Percentiles rank a stretch among this genome's conserved stretches.
These are phyloP conservation scores for Gentiana dahurica DNA, from an alignment of 257 asterid species.

Conservation along the genomic window DNA sequence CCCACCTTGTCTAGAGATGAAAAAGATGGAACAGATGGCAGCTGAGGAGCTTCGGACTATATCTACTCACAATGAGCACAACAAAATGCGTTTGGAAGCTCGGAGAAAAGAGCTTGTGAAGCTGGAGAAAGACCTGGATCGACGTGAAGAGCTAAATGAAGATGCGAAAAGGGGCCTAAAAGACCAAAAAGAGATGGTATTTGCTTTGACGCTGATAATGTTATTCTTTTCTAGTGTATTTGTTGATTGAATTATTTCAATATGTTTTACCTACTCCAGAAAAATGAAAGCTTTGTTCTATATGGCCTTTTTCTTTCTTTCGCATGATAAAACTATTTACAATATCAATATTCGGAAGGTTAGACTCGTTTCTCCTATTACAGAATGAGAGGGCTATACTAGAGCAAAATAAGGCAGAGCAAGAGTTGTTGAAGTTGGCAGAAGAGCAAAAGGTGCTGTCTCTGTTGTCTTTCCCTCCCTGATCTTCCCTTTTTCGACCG, in stretches of 20 bases:
- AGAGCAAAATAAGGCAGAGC: constrained; percentile 54
- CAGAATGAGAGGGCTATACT: constrained; percentile 65
- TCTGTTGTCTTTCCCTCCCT: background rate
- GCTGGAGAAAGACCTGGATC: constrained; percentile 26
- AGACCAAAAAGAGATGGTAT: constrained; percentile 29
- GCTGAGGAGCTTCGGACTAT: constrained; percentile 7
- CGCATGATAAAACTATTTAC: too few species aligned
- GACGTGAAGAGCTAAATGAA: constrained; percentile 35
- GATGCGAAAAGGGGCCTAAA: constrained; percentile 21
- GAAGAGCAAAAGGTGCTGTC: constrained; percentile 56
- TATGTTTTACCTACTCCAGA: background rate
- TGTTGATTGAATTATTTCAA: background rate
- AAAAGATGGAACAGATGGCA: constrained; percentile 12
- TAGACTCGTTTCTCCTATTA: constrained; percentile 4
- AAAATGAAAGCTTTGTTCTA: background rate
- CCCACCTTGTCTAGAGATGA: constrained; percentile 2
- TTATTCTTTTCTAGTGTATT: background rate
- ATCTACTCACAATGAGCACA: constrained; percentile 11
- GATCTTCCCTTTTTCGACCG: background rate
- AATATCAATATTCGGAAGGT: background rate
- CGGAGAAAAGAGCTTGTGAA: constrained; percentile 6
- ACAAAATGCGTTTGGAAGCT: constrained; percentile 3
- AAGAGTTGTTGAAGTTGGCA: constrained; percentile 48
- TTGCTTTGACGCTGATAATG: background rate
- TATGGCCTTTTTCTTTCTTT: too few species aligned